Evolutionary conservation across 306 rosid species (phyloP), one percentile per base, ranked within the genome.

Genomic region (Medicago lupulina): DNA sequence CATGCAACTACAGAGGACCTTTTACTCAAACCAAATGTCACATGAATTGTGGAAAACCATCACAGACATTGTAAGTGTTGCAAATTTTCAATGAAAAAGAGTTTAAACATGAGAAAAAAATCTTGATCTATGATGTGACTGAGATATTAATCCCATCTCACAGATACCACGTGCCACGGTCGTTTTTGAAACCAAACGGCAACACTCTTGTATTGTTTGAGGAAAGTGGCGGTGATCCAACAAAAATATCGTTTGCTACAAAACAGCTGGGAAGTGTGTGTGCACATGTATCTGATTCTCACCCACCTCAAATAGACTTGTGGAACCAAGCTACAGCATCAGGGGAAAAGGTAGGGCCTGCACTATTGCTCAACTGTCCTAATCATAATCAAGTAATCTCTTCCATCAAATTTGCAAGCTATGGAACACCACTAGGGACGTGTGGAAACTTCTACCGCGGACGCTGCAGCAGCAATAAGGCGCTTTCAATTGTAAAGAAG

Each of bases 211-310:
- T 96, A 59, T 79, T 96, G 68, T 88, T 92, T 59, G 99, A 92
- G 85, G 99, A 96, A 84, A 82, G 25, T 0, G 98, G 98, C 16
- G 96, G 97, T 23, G 93, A 96, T 84, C 98, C 99, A 61, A 87
- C 92, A 4, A 81, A 81, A 41, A 79, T 96, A 78, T 84, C 90
- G 67, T 84, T 92, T 71, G 89, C 86, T 7, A 86, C 93, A 28
- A 89, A 80, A 67, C 85, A 89, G 86, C 72, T 85, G 18, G 92
- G 43, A 70, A 92, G 90, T 46, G 46, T 96, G 86, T 96, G 98
- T 81, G 85, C 96, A 17, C 97, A 89, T 76, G 87, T 96, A 50
- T 89, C 98, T 0, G 96, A 96, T 23, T 84, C 98, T 76, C 92
- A 96, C 53, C 98, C 92, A 1, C 81, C 90, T 43, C 98, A 97